Base-by-base conservation (phyloP, 805 yeast species). In the Lipomyces lipofer region DNA sequence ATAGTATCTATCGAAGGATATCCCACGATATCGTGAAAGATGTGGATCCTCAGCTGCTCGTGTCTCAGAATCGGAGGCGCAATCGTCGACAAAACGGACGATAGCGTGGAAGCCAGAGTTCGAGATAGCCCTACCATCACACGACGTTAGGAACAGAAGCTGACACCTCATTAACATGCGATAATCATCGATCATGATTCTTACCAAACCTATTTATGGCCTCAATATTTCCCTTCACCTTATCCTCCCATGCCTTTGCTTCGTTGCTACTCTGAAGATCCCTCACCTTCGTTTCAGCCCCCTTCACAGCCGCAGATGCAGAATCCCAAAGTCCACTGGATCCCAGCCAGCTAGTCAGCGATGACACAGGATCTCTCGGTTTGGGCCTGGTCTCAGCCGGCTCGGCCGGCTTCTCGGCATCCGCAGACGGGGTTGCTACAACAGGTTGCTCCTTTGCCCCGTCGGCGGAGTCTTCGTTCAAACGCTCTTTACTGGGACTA, bases 1-100 rank as follows among this genome's bases (percentile, higher is more conserved):
- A 79, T 69, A 29, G 71, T 68, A 61, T 80, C 84, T 62, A 83
- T 72, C 52, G 69, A 64, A 3, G 75, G 73, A 60, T 71, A 75
- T 21, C 78, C 78, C 10, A 72, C 75, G 67, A 75, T 68, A 52
- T 75, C 78, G 53, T 75, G 78, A 63, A 72, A 74, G n/a, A 75
- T 66, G 57, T 73, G 74, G 43, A 75, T 70, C 43, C 65, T 63
- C 29, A 75, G 69, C 60, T 74, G 77, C 62, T 75, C 78, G 53
- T 75, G 78, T 27, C 69, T 68, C 29, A 66, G 43, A 43, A 75
- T 75, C 5, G 78, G 78, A 12, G 78, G 78, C 6, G 75, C 78
- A 45, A 75, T 73, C 10, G 74, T 71, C 47, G 68, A 67, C 47
- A 75, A 59, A 2, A 74, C 78, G 10, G 74, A 63, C 1, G 73